A percentile compares a stretch with the other conserved stretches of the same genome.
phyloP scores from a whole-genome alignment of 192 early-diverging fungal genomes.

The Gonapodya prolifera region DNA sequence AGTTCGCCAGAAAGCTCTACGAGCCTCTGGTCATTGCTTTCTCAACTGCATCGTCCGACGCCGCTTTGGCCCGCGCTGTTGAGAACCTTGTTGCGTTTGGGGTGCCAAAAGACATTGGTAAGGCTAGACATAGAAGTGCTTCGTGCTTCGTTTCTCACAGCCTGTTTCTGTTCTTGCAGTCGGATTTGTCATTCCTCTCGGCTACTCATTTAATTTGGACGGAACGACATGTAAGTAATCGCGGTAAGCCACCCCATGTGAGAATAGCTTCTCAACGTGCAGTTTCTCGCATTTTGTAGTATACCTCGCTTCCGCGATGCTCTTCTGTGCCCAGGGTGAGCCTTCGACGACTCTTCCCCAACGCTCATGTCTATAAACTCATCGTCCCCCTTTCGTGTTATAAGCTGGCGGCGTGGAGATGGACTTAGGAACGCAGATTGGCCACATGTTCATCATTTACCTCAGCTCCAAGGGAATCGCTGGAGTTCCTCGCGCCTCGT shows the following conservation, averaged over 20 bases:
- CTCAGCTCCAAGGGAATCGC: slow-evolving; percentile 47
- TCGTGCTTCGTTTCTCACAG: slow-evolving; percentile 36
- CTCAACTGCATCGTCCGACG: slow-evolving; percentile 58
- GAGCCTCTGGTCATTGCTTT: slow-evolving; percentile 61
- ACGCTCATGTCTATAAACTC: too few species aligned
- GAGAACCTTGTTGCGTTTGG: slow-evolving; percentile 56
- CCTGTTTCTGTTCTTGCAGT: background rate
- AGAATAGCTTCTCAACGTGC: too few species aligned
- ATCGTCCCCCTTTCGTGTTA: too few species aligned
- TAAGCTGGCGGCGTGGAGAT: slow-evolving; percentile 27
- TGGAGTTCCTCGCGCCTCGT: slow-evolving; percentile 18
- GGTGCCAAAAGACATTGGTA: slow-evolving; percentile 45
- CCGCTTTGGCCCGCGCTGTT: slow-evolving; percentile 55
- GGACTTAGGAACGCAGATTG: slow-evolving; percentile 41
- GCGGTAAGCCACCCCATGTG: too few species aligned
- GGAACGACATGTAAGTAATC: slow-evolving; percentile 60
- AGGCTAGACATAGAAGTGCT: background rate
- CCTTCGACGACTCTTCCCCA: background rate
- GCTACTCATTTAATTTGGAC: slow-evolving; percentile 69
- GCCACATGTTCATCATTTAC: slow-evolving; percentile 53
- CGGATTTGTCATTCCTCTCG: slow-evolving; percentile 22
- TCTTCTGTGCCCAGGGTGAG: slow-evolving; percentile 57
- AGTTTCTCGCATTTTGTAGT: too few species aligned
- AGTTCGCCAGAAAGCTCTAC: slow-evolving; percentile 33
- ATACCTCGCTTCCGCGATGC: slow-evolving; percentile 49